These are phyloP conservation scores for Phalaenopsis aphrodite DNA, from an alignment of 106 monocot species.

Conservation along the genomic window DNA sequence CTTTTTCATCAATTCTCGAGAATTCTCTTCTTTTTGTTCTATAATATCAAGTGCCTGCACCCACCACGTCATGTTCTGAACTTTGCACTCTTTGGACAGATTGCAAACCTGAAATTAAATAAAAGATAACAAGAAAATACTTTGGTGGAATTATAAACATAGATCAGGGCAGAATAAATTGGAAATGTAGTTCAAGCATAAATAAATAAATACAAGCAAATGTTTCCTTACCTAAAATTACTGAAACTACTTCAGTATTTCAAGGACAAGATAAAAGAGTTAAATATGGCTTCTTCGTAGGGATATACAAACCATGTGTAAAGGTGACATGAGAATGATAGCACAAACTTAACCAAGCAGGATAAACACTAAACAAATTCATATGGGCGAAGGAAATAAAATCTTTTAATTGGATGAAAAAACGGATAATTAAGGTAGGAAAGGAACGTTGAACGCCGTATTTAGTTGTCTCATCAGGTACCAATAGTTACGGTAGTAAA, in stretches of 20 bases:
- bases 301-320: background rate
- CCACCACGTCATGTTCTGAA: slow-evolving; percentile 66
- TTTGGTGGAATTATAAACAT: background rate
- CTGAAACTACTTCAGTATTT: background rate
- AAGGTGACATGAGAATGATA: background rate
- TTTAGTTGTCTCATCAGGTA: background rate
- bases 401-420: background rate
- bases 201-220: background rate
- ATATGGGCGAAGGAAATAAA: background rate
- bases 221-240: background rate
- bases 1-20: slow-evolving; percentile 52
- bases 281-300: background rate
- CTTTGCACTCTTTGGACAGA: slow-evolving; percentile 36
- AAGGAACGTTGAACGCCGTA: background rate
- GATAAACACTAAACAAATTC: background rate
- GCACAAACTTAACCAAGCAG: background rate
- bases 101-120: slow-evolving; percentile 41
- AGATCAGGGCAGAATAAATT: background rate
- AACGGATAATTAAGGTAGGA: background rate
- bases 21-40: slow-evolving; percentile 53
- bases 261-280: background rate
- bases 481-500: background rate
- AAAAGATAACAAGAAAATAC: background rate
- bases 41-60: slow-evolving; percentile 60
- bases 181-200: background rate